A percentile compares a stretch with the other conserved stretches of the same genome.
Evolutionary conservation across 169 alveolate species (phyloP).

Genomic region (Ichthyophthirius multifiliis): DNA sequence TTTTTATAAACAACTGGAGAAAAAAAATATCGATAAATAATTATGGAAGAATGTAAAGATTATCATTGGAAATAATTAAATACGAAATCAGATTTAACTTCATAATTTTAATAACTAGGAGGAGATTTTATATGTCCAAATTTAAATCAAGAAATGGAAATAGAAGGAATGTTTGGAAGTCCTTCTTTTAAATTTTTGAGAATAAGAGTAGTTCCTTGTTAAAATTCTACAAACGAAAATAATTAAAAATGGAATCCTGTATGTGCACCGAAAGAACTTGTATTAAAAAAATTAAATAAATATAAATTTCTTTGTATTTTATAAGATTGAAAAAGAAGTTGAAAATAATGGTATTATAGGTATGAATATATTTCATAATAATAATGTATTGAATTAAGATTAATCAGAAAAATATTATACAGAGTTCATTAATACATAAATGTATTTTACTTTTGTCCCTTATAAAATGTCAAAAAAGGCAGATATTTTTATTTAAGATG

Average conservation of each 20-base stretch:
- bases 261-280: neutral
- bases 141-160: too few species aligned
- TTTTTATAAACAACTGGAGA: too few species aligned
- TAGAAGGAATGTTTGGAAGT: neutral
- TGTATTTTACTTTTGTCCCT: neutral
- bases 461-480: neutral
- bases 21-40: too few species aligned
- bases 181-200: neutral
- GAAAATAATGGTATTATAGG: neutral
- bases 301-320: too few species aligned
- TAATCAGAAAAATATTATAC: neutral
- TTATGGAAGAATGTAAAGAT: too few species aligned
- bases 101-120: too few species aligned
- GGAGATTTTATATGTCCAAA: too few species aligned
- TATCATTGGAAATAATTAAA: too few species aligned
- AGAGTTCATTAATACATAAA: neutral
- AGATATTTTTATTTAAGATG: neutral
- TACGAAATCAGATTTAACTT: too few species aligned
- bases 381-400: neutral
- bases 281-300: too few species aligned
- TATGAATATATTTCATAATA: neutral
- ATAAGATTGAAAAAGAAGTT: neutral
- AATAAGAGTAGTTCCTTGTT: neutral
- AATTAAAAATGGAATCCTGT: neutral
- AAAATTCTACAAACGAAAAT: neutral